Percentiles rank a stretch among this genome's conserved stretches.
Conservation (phyloP, 345 rosid species). For the Corchorus olitorius region DNA sequence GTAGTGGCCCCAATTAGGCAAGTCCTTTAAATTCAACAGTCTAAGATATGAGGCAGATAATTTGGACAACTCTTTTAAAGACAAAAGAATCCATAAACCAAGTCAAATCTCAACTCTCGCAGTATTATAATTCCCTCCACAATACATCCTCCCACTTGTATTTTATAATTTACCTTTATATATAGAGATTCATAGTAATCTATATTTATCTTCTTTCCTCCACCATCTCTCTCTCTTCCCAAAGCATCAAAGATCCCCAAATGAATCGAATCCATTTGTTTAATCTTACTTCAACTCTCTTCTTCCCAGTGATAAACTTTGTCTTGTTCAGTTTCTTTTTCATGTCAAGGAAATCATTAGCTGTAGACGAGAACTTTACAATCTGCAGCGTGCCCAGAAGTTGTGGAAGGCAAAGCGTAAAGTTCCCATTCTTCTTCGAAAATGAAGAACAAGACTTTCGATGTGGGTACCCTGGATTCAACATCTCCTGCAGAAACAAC, state of each 20-base stretch:
- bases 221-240: not conserved
- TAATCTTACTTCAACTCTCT: not conserved
- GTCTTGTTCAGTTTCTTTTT: not conserved
- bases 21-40: not conserved
- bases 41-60: conserved; percentile 4
- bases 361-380: not conserved
- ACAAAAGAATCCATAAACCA: not conserved
- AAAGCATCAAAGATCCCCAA: conserved; percentile 6
- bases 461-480: conserved; percentile 58
- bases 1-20: conserved; percentile 12
- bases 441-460: conserved; percentile 20
- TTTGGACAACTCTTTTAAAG: not conserved
- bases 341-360: not conserved
- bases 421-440: conserved; percentile 44
- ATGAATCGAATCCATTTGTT: conserved; percentile 16
- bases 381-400: conserved; percentile 2
- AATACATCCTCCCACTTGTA: too few relatives aligned
- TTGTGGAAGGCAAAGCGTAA: conserved; percentile 13
- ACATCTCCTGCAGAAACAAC: conserved; percentile 30
- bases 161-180: too few relatives aligned
- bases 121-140: not conserved
- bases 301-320: conserved; percentile 11
- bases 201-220: not conserved
- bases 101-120: not conserved
- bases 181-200: not conserved